Evolutionary conservation across 78 protist genomes (phyloP).

Genomic region (Dictyostelium intermedium): DNA sequence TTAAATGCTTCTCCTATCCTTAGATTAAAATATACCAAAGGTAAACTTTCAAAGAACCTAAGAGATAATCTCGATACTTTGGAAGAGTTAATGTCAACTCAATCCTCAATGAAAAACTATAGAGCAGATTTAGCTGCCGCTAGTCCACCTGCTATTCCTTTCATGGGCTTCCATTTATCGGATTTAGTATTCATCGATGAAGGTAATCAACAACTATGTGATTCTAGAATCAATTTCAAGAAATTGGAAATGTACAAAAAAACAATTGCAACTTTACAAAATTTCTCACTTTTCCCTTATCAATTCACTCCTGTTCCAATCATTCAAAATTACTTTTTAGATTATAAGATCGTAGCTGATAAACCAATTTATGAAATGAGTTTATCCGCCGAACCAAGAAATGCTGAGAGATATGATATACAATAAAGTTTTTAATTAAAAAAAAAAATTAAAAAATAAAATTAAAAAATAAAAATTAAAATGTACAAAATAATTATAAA

Average conservation of each 20-base stretch:
- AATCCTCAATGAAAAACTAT: constrained; percentile 7
- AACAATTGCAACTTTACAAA: neutral
- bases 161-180: constrained; percentile 12
- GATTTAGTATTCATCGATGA: constrained; percentile 36
- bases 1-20: constrained; percentile 14
- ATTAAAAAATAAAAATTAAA: neutral
- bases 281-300: constrained; percentile 4
- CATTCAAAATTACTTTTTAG: constrained; percentile 16
- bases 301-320: constrained; percentile 4
- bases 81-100: constrained; percentile 23
- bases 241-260: constrained; percentile 8
- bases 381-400: constrained; percentile 14
- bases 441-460: neutral
- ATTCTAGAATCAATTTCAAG: neutral
- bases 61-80: neutral
- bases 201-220: constrained; percentile 17
- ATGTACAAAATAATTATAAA: neutral
- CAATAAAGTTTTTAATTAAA: neutral
- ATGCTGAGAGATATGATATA: neutral
- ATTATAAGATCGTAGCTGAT: neutral
- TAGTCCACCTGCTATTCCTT: constrained; percentile 16
- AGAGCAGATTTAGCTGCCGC: constrained; percentile 12
- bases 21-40: constrained; percentile 13
- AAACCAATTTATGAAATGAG: constrained; percentile 15
- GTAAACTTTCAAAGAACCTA: neutral